Evolutionary conservation across 768 basidiomycete species (phyloP).

Genomic region (Russula compacta): DNA sequence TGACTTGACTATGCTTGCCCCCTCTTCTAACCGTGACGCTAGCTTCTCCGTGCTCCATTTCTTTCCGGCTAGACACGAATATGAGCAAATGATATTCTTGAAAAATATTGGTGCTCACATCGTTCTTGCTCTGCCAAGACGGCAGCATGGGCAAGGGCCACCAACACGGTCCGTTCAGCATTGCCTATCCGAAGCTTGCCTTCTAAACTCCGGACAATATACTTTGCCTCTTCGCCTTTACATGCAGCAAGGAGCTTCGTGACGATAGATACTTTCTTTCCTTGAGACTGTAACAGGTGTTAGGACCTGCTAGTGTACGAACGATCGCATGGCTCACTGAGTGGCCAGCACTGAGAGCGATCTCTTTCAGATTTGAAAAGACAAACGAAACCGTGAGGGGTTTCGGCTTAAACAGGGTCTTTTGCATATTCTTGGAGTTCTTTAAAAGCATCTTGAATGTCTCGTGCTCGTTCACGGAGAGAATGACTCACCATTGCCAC

Average conservation of each 20-base stretch:
- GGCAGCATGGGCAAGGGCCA: conserved; percentile 86
- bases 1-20: conserved; percentile 66
- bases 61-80: conserved; percentile 46
- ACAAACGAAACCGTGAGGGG: conserved; percentile 81
- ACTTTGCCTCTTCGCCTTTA: conserved; percentile 88
- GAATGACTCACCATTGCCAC: conserved; percentile 75
- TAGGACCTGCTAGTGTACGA: neutral
- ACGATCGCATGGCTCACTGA: conserved; percentile 41
- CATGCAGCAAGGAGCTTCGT: conserved; percentile 91
- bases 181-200: conserved; percentile 96
- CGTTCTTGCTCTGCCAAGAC: conserved; percentile 73
- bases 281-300: conserved; percentile 59
- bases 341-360: conserved; percentile 78
- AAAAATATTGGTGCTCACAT: conserved; percentile 28
- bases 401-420: conserved; percentile 91
- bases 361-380: conserved; percentile 84
- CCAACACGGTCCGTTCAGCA: conserved; percentile 91
- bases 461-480: neutral
- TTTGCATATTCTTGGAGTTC: conserved; percentile 91
- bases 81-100: neutral
- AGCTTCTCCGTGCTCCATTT: conserved; percentile 70
- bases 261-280: conserved; percentile 90
- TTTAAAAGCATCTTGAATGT: conserved; percentile 26
- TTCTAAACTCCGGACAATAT: conserved; percentile 89
- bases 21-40: conserved; percentile 63